Percentiles rank a stretch among this genome's conserved stretches.
Conservation (phyloP, 345 rosid genomes). For the Jatropha curcas region DNA sequence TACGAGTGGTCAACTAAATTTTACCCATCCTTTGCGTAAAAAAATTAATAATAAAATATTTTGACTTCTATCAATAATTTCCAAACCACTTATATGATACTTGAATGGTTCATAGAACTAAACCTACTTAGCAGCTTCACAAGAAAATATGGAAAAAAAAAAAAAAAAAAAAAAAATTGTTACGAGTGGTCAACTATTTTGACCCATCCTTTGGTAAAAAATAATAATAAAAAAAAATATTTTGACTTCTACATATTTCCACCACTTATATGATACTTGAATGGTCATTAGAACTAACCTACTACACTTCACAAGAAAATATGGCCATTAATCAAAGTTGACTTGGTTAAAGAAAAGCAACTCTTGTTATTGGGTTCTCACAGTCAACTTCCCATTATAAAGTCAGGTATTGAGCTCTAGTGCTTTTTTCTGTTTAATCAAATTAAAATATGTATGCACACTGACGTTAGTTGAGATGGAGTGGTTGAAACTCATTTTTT, state of each 20-base stretch:
- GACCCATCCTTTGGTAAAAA: neutral
- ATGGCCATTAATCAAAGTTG: constrained; percentile 20
- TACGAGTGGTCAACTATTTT: neutral
- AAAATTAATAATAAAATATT: no score
- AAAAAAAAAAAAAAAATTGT: no score
- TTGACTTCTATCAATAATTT: no score
- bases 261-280: neutral
- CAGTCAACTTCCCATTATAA: constrained; percentile 32
- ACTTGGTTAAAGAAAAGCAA: constrained; percentile 13
- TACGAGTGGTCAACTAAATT: no score
- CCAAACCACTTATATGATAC: no score
- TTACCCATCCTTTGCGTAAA: no score
- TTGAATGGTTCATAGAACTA: no score
- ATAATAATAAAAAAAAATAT: no score
- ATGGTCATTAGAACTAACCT: constrained; percentile 1
- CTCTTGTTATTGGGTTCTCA: neutral
- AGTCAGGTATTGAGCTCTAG: constrained; percentile 9
- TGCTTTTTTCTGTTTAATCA: constrained; percentile 18
- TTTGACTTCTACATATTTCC: neutral
- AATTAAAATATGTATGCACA: neutral
- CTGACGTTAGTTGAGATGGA: no score
- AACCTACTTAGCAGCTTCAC: no score
- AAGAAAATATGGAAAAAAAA: no score
- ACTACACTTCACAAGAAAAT: constrained; percentile 8
- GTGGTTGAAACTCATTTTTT: no score